Percentiles rank a stretch among this genome's conserved stretches.
Conservation (phyloP, 345 rosid genomes). For the Eucalyptus rudis region DNA sequence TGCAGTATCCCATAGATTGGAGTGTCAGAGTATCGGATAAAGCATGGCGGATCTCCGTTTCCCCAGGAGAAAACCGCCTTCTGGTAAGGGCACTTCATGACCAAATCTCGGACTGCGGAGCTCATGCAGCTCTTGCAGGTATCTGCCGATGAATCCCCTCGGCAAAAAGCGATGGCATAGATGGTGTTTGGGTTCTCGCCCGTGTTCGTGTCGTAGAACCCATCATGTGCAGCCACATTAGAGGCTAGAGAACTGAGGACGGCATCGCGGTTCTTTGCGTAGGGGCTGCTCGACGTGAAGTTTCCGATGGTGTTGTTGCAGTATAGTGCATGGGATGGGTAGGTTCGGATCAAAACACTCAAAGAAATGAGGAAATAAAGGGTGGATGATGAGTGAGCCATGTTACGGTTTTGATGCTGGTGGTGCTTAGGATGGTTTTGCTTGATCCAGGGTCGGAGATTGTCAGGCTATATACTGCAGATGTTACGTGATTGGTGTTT, state of each 20-base stretch:
- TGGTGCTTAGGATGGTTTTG: not conserved
- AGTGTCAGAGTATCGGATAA: too few species aligned
- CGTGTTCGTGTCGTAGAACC: too few species aligned
- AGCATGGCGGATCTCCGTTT: too few species aligned
- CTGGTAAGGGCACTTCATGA: too few species aligned
- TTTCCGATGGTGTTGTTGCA: not conserved
- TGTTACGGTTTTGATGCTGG: not conserved
- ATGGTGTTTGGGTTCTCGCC: too few species aligned
- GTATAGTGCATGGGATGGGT: not conserved
- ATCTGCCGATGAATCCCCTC: too few species aligned
- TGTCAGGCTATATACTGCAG: not conserved
- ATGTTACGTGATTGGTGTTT: not conserved
- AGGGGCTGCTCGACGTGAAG: not conserved
- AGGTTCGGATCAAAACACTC: not conserved
- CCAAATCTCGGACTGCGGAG: too few species aligned
- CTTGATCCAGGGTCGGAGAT: not conserved
- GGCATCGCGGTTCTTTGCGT: not conserved
- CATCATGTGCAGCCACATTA: too few species aligned
- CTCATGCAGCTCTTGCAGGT: too few species aligned
- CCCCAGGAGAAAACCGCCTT: too few species aligned
- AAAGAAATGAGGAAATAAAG: not conserved
- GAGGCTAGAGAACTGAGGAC: not conserved
- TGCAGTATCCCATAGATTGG: too few species aligned
- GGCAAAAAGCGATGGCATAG: too few species aligned
- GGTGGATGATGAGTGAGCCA: not conserved